phyloP scores from a whole-genome alignment of 495 filamentous ascomycete genomes.

The Chaetomium fimeti region DNA sequence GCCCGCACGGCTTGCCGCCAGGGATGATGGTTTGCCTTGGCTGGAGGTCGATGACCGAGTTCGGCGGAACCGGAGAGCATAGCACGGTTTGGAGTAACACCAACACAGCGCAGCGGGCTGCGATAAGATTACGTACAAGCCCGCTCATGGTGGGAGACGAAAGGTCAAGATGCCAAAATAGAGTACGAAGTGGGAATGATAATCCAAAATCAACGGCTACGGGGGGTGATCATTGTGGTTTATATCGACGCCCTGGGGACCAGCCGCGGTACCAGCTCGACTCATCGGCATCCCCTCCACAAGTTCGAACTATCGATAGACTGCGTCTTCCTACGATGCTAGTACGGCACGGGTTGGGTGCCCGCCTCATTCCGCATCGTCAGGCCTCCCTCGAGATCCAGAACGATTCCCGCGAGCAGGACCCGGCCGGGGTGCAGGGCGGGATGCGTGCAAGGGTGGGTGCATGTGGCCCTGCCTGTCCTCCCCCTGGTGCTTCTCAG shows the following conservation, averaged over 20 bases:
- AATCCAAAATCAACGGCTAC: no score
- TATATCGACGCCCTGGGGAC: background rate
- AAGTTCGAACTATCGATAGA: background rate
- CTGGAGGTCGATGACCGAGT: conserved; percentile 15
- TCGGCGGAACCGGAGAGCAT: background rate
- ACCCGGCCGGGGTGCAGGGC: background rate
- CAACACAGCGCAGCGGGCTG: conserved; percentile 5
- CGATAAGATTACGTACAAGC: background rate
- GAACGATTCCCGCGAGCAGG: background rate
- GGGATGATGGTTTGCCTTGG: conserved; percentile 32
- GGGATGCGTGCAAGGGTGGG: background rate
- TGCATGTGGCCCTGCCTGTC: background rate
- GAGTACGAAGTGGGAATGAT: no score
- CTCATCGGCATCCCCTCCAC: background rate
- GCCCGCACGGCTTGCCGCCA: conserved; percentile 33
- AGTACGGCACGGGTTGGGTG: background rate
- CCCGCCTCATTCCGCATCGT: no score
- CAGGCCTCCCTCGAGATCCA: background rate
- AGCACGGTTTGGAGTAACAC: background rate
- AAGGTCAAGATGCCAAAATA: no score
- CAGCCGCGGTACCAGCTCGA: no score
- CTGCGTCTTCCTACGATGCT: background rate
- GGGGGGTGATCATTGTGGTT: background rate
- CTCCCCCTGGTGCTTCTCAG: background rate
- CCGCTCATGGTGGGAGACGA: background rate